phyloP scores from a whole-genome alignment of 2,329 filamentous ascomycete species.

The Elsinoe fawcettii region DNA sequence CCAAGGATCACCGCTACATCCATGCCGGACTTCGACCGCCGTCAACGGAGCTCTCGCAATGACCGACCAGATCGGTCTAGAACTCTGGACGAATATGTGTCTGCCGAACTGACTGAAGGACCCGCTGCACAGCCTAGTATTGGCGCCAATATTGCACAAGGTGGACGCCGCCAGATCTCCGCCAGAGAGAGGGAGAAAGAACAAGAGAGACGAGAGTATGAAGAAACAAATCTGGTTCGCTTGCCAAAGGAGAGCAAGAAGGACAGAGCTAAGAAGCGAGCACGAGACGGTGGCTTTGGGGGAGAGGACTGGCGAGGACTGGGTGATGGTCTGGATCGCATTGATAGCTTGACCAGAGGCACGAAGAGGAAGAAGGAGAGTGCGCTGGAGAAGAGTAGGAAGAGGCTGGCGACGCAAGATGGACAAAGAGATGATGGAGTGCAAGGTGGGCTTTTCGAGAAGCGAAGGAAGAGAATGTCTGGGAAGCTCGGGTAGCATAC shows the following conservation, averaged over 20 bases:
- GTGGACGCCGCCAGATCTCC: conserved; percentile 73
- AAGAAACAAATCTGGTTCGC: conserved; percentile 86
- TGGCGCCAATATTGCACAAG: conserved; percentile 71
- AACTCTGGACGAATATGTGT: conserved; percentile 87
- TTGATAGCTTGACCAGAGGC: conserved; percentile 66
- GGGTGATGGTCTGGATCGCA: conserved; percentile 77
- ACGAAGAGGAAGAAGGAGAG: conserved; percentile 51
- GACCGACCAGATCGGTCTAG: conserved; percentile 64
- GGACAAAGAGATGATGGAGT: conserved; percentile 58
- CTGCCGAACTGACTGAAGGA: conserved; percentile 70
- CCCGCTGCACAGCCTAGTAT: conserved; percentile 83
- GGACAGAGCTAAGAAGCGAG: conserved; percentile 57
- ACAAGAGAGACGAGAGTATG: conserved; percentile 72
- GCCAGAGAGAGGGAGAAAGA: conserved; percentile 68
- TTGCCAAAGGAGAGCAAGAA: conserved; percentile 84
- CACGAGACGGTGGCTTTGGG: conserved; percentile 57
- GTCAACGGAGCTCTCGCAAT: conserved; percentile 51
- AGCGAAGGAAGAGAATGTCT: conserved; percentile 55
- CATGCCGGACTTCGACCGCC: conserved; percentile 53
- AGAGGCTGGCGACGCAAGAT: conserved; percentile 68
- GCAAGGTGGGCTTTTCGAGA: conserved; percentile 66
- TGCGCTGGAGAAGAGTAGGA: conserved; percentile 75
- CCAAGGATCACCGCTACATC: conserved; percentile 80
- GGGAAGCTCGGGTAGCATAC: conserved; percentile 30
- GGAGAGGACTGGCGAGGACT: conserved; percentile 90